A percentile compares a stretch with the other conserved stretches of the same genome.
Conservation (phyloP, 1,284 basidiomycete genomes). For the Ganoderma lingzhi region DNA sequence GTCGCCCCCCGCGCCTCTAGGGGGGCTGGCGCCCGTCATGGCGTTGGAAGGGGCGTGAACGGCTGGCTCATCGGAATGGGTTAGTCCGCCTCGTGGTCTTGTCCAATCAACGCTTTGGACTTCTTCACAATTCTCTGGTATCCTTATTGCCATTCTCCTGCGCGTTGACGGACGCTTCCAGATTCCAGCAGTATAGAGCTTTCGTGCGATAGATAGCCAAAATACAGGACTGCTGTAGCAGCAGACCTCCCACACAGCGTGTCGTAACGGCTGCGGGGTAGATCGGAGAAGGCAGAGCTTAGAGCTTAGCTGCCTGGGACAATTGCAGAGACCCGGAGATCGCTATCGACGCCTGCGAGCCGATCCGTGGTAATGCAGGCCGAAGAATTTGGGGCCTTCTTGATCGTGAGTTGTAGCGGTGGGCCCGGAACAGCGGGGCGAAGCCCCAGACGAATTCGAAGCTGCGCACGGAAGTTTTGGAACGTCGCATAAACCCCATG, state of each 20-base stretch:
- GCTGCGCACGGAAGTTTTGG: neutral
- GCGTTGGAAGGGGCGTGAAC: constrained; percentile 32
- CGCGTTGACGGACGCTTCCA: constrained; percentile 18
- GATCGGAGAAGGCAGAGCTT: constrained; percentile 15
- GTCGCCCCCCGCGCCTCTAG: constrained; percentile 15
- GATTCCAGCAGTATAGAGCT: constrained; percentile 25
- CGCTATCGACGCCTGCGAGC: constrained; percentile 21
- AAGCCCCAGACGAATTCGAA: constrained; percentile 6
- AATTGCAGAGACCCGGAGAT: constrained; percentile 20
- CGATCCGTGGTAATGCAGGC: constrained; percentile 21
- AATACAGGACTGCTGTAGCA: neutral
- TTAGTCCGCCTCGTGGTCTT: constrained; percentile 32
- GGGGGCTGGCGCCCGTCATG: constrained; percentile 2
- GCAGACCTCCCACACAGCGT: neutral
- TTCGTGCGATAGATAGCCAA: constrained; percentile 24
- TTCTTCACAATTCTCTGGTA: constrained; percentile 23
- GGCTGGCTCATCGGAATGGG: constrained; percentile 25
- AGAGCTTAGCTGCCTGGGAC: constrained; percentile 14
- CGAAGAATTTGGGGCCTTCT: neutral
- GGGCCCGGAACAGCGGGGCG: constrained; percentile 12
- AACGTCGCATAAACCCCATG: constrained; percentile 25
- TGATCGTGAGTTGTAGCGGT: constrained; percentile 1
- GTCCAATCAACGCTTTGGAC: constrained; percentile 19
- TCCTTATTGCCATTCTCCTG: constrained; percentile 32
- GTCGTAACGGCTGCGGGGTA: constrained; percentile 5